Conservation (phyloP, 768 basidiomycete genomes). For the Suillus subalutaceus region DNA sequence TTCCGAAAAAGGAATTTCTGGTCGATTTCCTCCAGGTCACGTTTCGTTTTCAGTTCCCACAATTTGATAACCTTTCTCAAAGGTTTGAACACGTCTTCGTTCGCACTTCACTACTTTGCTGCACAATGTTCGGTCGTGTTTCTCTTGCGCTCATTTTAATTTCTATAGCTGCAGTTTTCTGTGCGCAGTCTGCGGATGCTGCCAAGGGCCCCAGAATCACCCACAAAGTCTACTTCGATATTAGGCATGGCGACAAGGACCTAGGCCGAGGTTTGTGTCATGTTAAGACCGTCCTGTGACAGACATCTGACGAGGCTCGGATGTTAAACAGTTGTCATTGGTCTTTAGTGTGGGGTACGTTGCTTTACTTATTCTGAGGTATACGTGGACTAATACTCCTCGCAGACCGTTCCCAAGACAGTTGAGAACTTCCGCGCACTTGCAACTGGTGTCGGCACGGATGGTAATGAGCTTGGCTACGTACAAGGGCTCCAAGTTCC, state of each 20-base stretch:
- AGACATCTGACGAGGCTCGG: constrained; percentile 12
- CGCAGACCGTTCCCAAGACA: constrained; percentile 91
- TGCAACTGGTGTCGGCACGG: constrained; percentile 78
- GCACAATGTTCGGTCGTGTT: constrained; percentile 58
- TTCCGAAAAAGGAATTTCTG: too few relatives aligned
- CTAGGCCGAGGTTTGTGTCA: constrained; percentile 72
- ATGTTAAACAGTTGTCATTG: constrained; percentile 66
- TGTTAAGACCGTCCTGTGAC: not conserved
- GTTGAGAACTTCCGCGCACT: constrained; percentile 97
- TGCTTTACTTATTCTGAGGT: constrained; percentile 1
- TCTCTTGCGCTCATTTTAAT: constrained; percentile 64
- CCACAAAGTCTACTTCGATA: constrained; percentile 92
- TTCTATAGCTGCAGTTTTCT: constrained; percentile 70
- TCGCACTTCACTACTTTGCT: constrained; percentile 18
- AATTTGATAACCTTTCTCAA: constrained; percentile 2
- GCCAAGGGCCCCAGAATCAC: constrained; percentile 89
- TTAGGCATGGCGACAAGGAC: constrained; percentile 87
- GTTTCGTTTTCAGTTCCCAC: constrained; percentile 22
- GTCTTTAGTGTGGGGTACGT: constrained; percentile 86
- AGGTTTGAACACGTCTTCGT: constrained; percentile 26
- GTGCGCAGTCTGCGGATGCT: constrained; percentile 73
- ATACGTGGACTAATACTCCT: constrained; percentile 1
- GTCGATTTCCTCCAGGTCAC: too few relatives aligned
- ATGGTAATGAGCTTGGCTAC: constrained; percentile 65
- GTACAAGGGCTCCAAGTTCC: constrained; percentile 98